phyloP scores from a whole-genome alignment of 148 eudicot genomes.

The Drosera capensis region DNA sequence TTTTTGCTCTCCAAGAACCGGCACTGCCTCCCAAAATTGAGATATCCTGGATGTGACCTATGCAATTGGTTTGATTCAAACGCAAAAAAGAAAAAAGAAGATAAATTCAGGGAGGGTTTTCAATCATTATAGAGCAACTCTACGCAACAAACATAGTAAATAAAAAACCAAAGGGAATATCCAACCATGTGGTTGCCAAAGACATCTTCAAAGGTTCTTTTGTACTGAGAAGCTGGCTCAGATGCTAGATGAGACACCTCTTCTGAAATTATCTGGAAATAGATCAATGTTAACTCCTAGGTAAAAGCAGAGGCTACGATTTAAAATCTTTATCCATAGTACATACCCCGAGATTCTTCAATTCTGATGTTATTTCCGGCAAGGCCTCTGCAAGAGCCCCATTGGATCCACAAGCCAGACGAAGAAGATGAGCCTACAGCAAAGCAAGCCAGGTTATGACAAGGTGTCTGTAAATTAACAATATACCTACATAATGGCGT shows the following conservation, averaged over 20 bases:
- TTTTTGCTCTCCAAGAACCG: conserved; percentile 40
- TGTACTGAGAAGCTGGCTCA: conserved; percentile 54
- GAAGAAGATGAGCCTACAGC: conserved; percentile 87
- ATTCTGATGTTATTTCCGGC: conserved; percentile 76
- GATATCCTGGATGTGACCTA: conserved; percentile 58
- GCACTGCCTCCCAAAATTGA: conserved; percentile 70
- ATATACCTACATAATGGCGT: no score
- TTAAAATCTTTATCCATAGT: conserved; percentile 1
- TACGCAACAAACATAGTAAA: not conserved
- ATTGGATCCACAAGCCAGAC: conserved; percentile 76
- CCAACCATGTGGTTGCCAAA: conserved; percentile 53
- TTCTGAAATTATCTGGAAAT: conserved; percentile 56
- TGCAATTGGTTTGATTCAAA: conserved; percentile 2
- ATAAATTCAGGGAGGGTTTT: not conserved
- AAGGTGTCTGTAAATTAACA: no score
- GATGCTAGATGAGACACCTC: conserved; percentile 46
- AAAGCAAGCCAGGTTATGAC: conserved; percentile 1
- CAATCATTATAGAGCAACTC: not conserved
- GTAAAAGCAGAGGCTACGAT: no score
- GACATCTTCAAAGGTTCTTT: conserved; percentile 39
- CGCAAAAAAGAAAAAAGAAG: conserved; percentile 1
- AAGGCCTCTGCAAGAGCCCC: conserved; percentile 69
- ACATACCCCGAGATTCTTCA: conserved; percentile 61
- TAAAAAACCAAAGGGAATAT: conserved; percentile 2
- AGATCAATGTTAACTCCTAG: no score